These are phyloP conservation scores for Plasmodium inui DNA, from an alignment of 169 alveolate genomes.

Conservation along the genomic window DNA sequence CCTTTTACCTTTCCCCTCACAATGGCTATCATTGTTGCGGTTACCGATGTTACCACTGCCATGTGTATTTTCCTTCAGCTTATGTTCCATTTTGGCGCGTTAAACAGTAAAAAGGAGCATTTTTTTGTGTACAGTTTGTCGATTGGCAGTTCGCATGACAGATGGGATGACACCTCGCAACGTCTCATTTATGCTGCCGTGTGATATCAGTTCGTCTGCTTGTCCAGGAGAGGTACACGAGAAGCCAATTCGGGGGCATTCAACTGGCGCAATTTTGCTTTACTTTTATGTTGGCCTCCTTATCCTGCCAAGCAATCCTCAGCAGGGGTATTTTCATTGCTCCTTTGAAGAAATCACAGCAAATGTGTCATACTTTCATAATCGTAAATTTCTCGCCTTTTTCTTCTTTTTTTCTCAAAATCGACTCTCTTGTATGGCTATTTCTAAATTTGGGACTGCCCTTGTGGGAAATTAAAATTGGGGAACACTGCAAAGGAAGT, in stretches of 20 bases:
- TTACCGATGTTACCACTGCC: not conserved
- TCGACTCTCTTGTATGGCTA: not conserved
- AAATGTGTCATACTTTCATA: not conserved
- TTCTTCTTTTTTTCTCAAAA: not conserved
- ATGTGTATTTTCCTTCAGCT: not conserved
- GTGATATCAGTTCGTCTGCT: not conserved
- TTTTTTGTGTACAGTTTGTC: not conserved
- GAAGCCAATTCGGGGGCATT: not conserved
- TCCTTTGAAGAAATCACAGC: not conserved
- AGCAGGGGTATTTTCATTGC: not conserved
- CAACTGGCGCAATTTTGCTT: not conserved
- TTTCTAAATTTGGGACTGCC: not conserved
- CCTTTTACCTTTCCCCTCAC: not conserved
- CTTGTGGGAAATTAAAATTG: not conserved
- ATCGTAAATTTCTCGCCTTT: not conserved
- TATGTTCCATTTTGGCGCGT: not conserved
- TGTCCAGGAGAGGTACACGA: not conserved
- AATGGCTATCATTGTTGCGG: not conserved
- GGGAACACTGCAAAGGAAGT: not conserved
- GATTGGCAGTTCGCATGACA: not conserved
- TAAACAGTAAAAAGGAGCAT: not conserved
- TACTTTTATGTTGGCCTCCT: not conserved
- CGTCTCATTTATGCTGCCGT: not conserved
- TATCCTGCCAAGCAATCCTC: not conserved
- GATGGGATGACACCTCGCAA: not conserved